Evolutionary conservation across 139 green algal species (phyloP).

Genomic region (Chlorella vulgaris): DNA sequence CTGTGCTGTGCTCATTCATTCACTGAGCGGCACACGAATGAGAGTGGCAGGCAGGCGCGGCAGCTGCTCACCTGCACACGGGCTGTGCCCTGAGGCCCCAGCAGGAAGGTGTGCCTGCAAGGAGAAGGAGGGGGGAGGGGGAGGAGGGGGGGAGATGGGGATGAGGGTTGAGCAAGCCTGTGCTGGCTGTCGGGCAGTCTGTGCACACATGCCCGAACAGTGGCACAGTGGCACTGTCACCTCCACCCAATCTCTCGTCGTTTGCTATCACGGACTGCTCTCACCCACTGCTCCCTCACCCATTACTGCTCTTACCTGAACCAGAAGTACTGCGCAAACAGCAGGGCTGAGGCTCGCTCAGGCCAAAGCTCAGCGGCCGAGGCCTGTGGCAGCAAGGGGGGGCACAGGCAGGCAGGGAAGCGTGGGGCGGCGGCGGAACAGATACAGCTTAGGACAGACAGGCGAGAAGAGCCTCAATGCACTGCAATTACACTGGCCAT

Average conservation of each 20-base stretch:
- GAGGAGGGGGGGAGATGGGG: background rate
- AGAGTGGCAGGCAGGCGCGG: too few species aligned
- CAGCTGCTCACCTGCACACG: slow-evolving; percentile 29
- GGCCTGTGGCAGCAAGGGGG: slow-evolving; percentile 10
- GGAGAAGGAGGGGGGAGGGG: background rate
- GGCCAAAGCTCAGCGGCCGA: slow-evolving; percentile 62
- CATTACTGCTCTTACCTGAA: too few species aligned
- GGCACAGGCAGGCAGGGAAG: background rate
- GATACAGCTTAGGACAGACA: background rate
- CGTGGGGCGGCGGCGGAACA: background rate
- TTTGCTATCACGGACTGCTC: too few species aligned
- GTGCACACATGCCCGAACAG: too few species aligned
- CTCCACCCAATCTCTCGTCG: too few species aligned
- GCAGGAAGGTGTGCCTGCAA: slow-evolving; percentile 64
- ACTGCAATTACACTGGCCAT: too few species aligned
- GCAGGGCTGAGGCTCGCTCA: slow-evolving; percentile 69
- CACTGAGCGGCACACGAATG: too few species aligned
- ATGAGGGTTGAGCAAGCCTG: background rate
- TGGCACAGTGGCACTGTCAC: too few species aligned
- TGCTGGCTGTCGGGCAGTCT: background rate
- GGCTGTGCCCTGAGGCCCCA: slow-evolving; percentile 36
- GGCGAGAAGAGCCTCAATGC: too few species aligned
- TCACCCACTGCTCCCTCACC: too few species aligned
- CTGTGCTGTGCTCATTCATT: too few species aligned
- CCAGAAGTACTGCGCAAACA: slow-evolving; percentile 79